A percentile compares a stretch with the other conserved stretches of the same genome.
phyloP scores from a whole-genome alignment of 2,329 filamentous ascomycete species.

The Microsporum audouinii region DNA sequence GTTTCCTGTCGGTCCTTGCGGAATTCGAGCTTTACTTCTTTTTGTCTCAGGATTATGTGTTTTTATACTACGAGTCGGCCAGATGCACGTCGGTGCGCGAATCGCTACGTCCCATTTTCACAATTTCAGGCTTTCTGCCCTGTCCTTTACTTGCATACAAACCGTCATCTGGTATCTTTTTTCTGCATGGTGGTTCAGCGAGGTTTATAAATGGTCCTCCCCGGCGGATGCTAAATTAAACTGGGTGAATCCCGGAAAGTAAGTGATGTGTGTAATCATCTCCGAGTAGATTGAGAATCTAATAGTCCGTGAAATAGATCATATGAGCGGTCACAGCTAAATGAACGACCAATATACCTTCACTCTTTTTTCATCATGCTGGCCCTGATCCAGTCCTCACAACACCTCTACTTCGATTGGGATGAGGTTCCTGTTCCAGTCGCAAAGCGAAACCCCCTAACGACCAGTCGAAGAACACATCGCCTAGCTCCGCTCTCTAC shows the following conservation, averaged over 20 bases:
- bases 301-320: constrained; percentile 22
- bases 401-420: constrained; percentile 62
- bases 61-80: constrained; percentile 74
- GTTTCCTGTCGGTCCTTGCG: constrained; percentile 68
- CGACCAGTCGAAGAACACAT: constrained; percentile 28
- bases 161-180: constrained; percentile 65
- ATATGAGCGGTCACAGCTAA: constrained; percentile 61
- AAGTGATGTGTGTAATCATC: constrained; percentile 27
- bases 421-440: constrained; percentile 53
- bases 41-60: constrained; percentile 66
- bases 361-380: constrained; percentile 58
- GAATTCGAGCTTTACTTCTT: constrained; percentile 61
- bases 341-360: constrained; percentile 76
- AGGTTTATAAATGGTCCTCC: constrained; percentile 66
- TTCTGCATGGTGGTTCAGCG: constrained; percentile 68
- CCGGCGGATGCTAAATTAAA: constrained; percentile 50
- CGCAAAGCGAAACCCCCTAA: constrained; percentile 24
- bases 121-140: constrained; percentile 48
- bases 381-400: constrained; percentile 55
- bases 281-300: background rate
- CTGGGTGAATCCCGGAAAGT: constrained; percentile 60
- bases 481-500: constrained; percentile 26
- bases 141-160: constrained; percentile 52
- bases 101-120: constrained; percentile 59
- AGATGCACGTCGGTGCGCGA: constrained; percentile 63